Evolutionary conservation across 257 asterid genomes (phyloP), one percentile per base, ranked within the genome.

Genomic region (Penstemon newberryi): DNA sequence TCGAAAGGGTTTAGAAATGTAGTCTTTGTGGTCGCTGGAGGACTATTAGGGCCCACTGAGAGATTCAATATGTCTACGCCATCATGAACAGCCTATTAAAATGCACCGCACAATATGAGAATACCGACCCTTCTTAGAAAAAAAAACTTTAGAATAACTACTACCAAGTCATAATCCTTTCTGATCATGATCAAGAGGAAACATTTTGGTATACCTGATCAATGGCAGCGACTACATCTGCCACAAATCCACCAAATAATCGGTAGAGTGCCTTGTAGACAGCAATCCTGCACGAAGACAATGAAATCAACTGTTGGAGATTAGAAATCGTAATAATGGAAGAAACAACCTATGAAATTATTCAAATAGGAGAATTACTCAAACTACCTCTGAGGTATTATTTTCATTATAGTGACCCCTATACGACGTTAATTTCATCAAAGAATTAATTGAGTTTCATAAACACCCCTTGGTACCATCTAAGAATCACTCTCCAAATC

Each of bases 221-320:
- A 73, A 94, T 94, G 43, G 98, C 99, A 74, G 99, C 98, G 70
- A 94, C 96, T 5, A 91, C 99, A 72, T 94, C 99, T 19, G 99
- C 89, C 70, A 94, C 88, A 78, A 87, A 94, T 51, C 99, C 99
- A 66, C 99, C 99, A 51, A 94, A 91, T 65, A 91, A 64, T 78
- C 96, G 89, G 78, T 94, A 94, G 8, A 94, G 96, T 42, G 99
- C 99, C 85, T 94, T 94, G 87, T 94, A 94, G 25, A 94, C 99
- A 66, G 98, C 99, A 85, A 94, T 83, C 83, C 99, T 94, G 68
- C 73, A 80, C 60, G 63, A 77, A 76, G 65, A 74, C 5, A 25
- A 70, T 63, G 66, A 63, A 37, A 58, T 66, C 60, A 25, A 25
- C 33, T 25, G 33, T 25, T 25, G 33, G 33, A 25, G 33, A 25